Percentiles rank a stretch among this genome's conserved stretches.
Conservation (phyloP, 2,329 filamentous ascomycete species). For the Ambrosiella cleistominuta region DNA sequence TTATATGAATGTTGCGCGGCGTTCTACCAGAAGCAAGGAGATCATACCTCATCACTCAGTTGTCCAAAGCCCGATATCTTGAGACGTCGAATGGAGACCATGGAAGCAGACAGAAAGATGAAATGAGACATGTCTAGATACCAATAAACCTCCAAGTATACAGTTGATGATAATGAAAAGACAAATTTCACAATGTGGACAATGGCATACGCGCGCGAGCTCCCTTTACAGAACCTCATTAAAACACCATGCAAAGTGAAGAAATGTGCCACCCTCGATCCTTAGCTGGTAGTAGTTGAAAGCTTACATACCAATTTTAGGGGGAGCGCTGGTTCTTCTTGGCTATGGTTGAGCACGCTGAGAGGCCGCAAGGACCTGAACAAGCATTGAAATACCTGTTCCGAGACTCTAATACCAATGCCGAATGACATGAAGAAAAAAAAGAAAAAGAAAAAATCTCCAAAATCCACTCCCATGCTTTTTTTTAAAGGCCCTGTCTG, state of each 20-base stretch:
- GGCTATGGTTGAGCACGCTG: constrained; percentile 96
- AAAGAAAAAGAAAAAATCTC: constrained; percentile 26
- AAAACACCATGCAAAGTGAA: constrained; percentile 2
- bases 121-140: neutral
- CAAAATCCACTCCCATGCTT: neutral
- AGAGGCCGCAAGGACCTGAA: constrained; percentile 71
- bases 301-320: constrained; percentile 41
- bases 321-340: constrained; percentile 61
- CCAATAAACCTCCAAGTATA: too few species aligned
- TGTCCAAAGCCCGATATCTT: constrained; percentile 73
- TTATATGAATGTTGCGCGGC: constrained; percentile 85
- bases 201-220: neutral
- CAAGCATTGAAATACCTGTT: constrained; percentile 79
- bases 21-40: constrained; percentile 68
- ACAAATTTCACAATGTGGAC: neutral
- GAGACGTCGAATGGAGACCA: constrained; percentile 22
- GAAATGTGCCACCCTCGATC: constrained; percentile 14
- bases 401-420: constrained; percentile 99
- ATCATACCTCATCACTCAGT: constrained; percentile 57
- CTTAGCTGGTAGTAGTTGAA: constrained; percentile 25
- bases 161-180: neutral
- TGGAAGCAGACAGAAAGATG: neutral
- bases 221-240: neutral
- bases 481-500: constrained; percentile 7
- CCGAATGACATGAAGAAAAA: constrained; percentile 56